Conservation (phyloP, 495 filamentous ascomycete species). For the Venustampulla echinocandica region DNA sequence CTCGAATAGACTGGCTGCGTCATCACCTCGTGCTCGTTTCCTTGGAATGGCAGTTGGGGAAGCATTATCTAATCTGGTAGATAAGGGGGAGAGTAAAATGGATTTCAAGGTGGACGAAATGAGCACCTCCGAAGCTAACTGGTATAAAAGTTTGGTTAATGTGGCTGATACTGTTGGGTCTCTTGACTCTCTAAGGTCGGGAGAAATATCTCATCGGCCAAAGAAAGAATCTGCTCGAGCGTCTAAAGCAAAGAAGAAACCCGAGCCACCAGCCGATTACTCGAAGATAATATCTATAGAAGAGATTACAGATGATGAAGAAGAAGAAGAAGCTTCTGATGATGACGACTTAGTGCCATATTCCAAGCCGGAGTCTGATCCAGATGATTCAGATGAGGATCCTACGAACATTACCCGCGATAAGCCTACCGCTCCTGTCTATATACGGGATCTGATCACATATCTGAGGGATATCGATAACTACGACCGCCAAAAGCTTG, state of each 20-base stretch:
- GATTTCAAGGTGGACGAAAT: constrained; percentile 81
- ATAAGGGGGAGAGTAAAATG: constrained; percentile 62
- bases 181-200: constrained; percentile 29
- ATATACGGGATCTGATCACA: constrained; percentile 76
- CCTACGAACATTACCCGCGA: constrained; percentile 73
- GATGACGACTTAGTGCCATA: constrained; percentile 75
- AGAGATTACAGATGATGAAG: constrained; percentile 40
- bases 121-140: constrained; percentile 58
- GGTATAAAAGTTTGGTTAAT: constrained; percentile 62
- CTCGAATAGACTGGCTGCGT: constrained; percentile 76
- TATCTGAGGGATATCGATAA: constrained; percentile 75
- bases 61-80: constrained; percentile 69
- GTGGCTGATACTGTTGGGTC: constrained; percentile 57
- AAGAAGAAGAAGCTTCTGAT: constrained; percentile 22
- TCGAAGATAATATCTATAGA: constrained; percentile 55
- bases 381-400: constrained; percentile 86
- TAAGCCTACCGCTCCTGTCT: constrained; percentile 81
- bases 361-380: constrained; percentile 86
- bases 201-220: constrained; percentile 2
- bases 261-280: constrained; percentile 25
- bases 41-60: constrained; percentile 87
- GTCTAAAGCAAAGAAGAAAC: constrained; percentile 19
- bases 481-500: constrained; percentile 75
- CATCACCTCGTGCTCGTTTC: constrained; percentile 66
- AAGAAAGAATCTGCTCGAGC: constrained; percentile 12